Conservation (phyloP, 768 basidiomycete species). For the Holtermannia corniformis region DNA sequence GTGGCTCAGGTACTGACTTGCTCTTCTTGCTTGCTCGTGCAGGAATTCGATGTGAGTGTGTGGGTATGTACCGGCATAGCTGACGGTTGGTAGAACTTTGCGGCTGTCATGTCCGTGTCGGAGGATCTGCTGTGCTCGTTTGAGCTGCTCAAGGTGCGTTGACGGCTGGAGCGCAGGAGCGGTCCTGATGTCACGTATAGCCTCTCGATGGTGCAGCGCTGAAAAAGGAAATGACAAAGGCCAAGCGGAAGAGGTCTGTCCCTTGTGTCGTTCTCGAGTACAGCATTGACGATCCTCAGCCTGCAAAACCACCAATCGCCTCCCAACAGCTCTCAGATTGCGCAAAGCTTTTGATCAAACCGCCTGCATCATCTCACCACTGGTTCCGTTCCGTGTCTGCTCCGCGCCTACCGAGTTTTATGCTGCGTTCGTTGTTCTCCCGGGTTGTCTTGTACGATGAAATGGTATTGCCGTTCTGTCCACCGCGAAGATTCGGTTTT, state of each 20-base stretch:
- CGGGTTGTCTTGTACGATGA: no score
- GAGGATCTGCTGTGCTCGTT: conserved; percentile 97
- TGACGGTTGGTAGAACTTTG: conserved; percentile 29
- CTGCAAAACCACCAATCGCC: conserved; percentile 42
- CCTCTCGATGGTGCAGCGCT: conserved; percentile 87
- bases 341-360: conserved; percentile 27
- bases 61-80: background rate
- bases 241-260: conserved; percentile 86
- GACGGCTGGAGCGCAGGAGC: no score
- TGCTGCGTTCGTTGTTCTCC: no score
- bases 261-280: background rate
- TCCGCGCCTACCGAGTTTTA: no score
- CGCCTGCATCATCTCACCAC: background rate
- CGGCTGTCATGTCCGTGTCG: conserved; percentile 63
- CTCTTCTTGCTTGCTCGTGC: no score
- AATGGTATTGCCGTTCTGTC: no score
- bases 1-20: conserved; percentile 17
- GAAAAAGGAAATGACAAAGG: conserved; percentile 97
- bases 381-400: no score
- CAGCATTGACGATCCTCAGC: conserved; percentile 11
- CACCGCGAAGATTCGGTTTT: no score
- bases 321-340: conserved; percentile 36
- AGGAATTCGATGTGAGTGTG: conserved; percentile 60
- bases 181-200: no score
- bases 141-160: conserved; percentile 67